Conservation (phyloP, 2,329 filamentous ascomycete species). For the Fusarium neocosmosporiellum region DNA sequence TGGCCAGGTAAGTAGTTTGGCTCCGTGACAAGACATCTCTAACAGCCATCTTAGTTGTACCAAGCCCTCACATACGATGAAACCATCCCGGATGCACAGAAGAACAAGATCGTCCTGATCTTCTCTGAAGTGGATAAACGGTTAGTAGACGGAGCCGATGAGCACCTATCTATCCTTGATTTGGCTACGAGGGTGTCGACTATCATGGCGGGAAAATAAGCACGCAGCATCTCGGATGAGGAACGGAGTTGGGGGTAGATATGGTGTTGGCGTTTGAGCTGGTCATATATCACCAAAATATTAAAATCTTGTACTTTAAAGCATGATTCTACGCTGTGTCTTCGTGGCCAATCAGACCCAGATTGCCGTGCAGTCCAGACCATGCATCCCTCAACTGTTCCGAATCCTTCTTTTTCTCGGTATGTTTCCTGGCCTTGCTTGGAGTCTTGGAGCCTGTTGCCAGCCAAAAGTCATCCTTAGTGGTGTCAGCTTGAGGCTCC, state of each 20-base stretch:
- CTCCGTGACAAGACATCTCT: not conserved
- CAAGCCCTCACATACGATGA: conserved; percentile 87
- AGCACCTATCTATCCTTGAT: conserved; percentile 92
- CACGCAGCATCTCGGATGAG: conserved; percentile 12
- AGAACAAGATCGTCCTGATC: conserved; percentile 87
- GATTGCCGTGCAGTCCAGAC: conserved; percentile 63
- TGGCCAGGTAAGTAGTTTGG: conserved; percentile 68
- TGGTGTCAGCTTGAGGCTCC: conserved; percentile 33
- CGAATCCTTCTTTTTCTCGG: conserved; percentile 37
- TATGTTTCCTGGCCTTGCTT: conserved; percentile 40
- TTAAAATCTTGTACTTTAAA: conserved; percentile 25
- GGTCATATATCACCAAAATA: conserved; percentile 30
- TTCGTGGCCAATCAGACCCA: conserved; percentile 62
- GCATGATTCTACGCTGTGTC: conserved; percentile 36
- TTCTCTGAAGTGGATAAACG: conserved; percentile 97
- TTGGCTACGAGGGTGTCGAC: conserved; percentile 83
- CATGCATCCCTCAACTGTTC: conserved; percentile 57
- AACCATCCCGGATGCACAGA: conserved; percentile 82
- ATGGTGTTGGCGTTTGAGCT: conserved; percentile 39
- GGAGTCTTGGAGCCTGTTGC: conserved; percentile 42
- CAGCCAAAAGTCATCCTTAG: conserved; percentile 52
- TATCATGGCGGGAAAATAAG: conserved; percentile 66
- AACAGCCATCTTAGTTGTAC: conserved; percentile 71
- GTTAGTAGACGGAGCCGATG: conserved; percentile 92
- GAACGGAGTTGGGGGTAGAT: conserved; percentile 40